phyloP scores from a whole-genome alignment of 345 rosid genomes.

The Sisymbrium irio region DNA sequence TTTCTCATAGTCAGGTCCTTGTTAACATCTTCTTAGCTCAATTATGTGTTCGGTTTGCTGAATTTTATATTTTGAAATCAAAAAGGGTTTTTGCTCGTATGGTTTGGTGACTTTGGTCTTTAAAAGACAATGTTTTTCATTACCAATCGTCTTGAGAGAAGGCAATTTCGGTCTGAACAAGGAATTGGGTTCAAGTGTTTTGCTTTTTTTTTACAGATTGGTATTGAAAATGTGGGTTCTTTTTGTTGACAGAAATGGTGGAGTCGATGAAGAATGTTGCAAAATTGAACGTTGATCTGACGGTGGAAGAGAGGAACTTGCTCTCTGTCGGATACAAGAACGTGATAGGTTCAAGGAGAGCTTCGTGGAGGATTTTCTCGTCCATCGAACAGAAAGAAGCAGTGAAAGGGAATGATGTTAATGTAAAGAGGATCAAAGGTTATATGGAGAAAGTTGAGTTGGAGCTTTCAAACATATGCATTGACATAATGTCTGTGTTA shows the following conservation, averaged over 20 bases:
- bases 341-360: constrained; percentile 57
- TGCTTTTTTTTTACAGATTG: background rate
- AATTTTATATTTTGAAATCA: background rate
- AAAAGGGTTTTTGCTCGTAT: background rate
- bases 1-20: background rate
- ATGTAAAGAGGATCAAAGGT: constrained; percentile 52
- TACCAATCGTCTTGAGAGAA: background rate
- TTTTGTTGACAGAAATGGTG: constrained; percentile 46
- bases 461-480: constrained; percentile 51
- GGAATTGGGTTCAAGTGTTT: background rate
- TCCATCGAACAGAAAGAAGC: constrained; percentile 58
- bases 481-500: constrained; percentile 55
- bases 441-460: constrained; percentile 62
- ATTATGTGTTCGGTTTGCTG: background rate
- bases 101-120: background rate
- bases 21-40: background rate
- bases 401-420: constrained; percentile 50
- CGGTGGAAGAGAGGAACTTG: constrained; percentile 55
- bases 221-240: background rate
- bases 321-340: constrained; percentile 62
- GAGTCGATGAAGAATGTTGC: constrained; percentile 54
- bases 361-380: constrained; percentile 56
- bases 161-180: background rate
- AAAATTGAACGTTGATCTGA: constrained; percentile 49
- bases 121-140: background rate